Conservation (phyloP, 352 stramenopile species). For the Pythium grandisporangium region DNA sequence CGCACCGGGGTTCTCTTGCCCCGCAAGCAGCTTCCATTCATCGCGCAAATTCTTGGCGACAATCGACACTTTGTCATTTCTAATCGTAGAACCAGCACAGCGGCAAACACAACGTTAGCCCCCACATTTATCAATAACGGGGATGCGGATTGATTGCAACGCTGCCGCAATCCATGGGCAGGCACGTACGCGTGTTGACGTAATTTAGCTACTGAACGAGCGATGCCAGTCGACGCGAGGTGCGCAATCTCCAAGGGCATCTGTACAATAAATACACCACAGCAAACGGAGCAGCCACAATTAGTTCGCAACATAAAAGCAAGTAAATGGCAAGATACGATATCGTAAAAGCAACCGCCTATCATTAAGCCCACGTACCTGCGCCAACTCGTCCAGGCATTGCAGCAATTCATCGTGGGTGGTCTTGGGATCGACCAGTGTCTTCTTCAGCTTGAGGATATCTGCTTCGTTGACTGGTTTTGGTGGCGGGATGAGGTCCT, state of each 20-base stretch:
- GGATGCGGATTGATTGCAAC: no score
- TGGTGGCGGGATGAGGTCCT: constrained; percentile 32
- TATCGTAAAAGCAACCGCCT: background rate
- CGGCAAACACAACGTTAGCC: background rate
- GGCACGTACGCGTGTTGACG: constrained; percentile 60
- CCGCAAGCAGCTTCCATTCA: constrained; percentile 59
- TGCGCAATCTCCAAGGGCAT: constrained; percentile 52
- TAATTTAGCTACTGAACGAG: constrained; percentile 47
- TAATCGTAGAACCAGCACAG: constrained; percentile 8
- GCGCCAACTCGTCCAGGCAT: constrained; percentile 37
- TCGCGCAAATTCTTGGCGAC: constrained; percentile 53
- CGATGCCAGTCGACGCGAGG: constrained; percentile 62
- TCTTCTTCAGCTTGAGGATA: constrained; percentile 48
- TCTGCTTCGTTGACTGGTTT: constrained; percentile 46
- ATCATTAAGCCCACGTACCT: constrained; percentile 14
- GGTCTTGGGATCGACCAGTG: constrained; percentile 31
- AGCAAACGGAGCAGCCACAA: no score
- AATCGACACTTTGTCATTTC: constrained; percentile 74
- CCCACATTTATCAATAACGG: no score
- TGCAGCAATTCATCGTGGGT: constrained; percentile 63
- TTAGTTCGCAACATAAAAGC: no score
- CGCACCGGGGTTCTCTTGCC: constrained; percentile 24
- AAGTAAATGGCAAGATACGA: no score
- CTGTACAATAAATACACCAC: constrained; percentile 18
- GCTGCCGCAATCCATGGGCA: background rate